Percentiles rank a stretch among this genome's conserved stretches.
These are phyloP conservation scores for Saitozyma podzolica DNA, from an alignment of 768 basidiomycete genomes.

Conservation along the genomic window DNA sequence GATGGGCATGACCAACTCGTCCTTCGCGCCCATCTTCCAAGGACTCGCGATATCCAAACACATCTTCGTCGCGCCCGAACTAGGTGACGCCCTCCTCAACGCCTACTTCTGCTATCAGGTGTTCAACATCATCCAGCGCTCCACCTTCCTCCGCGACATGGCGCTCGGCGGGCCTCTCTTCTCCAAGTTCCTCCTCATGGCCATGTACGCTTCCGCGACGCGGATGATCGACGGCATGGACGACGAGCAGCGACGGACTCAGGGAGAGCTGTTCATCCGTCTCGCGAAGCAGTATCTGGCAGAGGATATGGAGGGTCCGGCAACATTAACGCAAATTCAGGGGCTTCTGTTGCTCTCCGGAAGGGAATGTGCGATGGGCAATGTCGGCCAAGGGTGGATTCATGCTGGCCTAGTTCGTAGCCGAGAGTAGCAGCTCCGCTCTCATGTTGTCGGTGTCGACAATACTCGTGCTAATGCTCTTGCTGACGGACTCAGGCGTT, in stretches of 20 bases:
- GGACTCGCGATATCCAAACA: conserved; percentile 17
- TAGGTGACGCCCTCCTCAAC: conserved; percentile 15
- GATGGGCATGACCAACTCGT: conserved; percentile 2
- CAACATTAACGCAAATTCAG: conserved; percentile 1
- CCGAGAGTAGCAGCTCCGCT: too few species aligned
- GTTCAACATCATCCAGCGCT: conserved; percentile 11
- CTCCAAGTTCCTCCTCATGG: conserved; percentile 22
- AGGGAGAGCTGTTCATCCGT: conserved; percentile 15
- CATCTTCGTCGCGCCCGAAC: conserved; percentile 20
- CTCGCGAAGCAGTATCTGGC: conserved; percentile 17
- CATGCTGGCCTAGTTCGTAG: conserved; percentile 1
- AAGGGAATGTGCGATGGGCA: conserved; percentile 10
- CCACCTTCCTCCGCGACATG: conserved; percentile 18
- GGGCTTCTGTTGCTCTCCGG: conserved; percentile 2
- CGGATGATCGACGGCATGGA: conserved; percentile 18
- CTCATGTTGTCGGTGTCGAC: background rate
- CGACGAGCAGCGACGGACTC: conserved; percentile 8
- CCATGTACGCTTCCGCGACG: conserved; percentile 14
- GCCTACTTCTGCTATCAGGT: conserved; percentile 15
- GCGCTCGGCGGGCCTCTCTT: conserved; percentile 13
- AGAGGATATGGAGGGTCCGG: conserved; percentile 18
- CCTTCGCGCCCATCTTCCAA: conserved; percentile 18
- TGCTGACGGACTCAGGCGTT: conserved; percentile 13
- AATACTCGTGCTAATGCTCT: conserved; percentile 7
- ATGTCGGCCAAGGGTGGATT: conserved; percentile 7